These are phyloP conservation scores for Paecilomyces niveus DNA, from an alignment of 2,329 filamentous ascomycete genomes.

Conservation along the genomic window DNA sequence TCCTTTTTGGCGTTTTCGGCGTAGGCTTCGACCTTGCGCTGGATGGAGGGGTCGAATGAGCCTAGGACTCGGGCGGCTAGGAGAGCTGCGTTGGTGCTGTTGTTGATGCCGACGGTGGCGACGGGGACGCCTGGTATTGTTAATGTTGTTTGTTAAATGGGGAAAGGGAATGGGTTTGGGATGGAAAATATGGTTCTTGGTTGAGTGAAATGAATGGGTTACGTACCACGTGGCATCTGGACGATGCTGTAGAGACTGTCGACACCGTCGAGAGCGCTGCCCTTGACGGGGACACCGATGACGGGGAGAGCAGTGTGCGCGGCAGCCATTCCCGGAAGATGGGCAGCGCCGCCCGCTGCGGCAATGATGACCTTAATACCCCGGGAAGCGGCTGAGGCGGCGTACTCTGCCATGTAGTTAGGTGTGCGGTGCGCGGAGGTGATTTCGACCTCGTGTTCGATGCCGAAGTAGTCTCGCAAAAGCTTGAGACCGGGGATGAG, in stretches of 20 bases:
- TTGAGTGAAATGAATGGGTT: not conserved
- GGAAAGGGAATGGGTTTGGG: not conserved
- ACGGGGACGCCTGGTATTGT: constrained; percentile 56
- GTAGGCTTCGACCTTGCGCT: constrained; percentile 37
- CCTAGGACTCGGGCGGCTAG: constrained; percentile 65
- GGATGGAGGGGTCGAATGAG: constrained; percentile 35
- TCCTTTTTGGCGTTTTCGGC: constrained; percentile 34
- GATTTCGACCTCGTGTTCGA: constrained; percentile 40
- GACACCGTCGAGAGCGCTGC: constrained; percentile 62
- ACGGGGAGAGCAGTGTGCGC: constrained; percentile 66
- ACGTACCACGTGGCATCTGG: constrained; percentile 61
- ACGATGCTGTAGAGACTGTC: constrained; percentile 68
- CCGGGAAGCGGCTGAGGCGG: constrained; percentile 53
- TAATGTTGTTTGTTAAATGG: constrained; percentile 2
- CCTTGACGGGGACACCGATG: constrained; percentile 71
- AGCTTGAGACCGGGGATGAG: constrained; percentile 39
- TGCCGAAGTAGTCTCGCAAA: constrained; percentile 35
- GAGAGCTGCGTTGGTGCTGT: constrained; percentile 68
- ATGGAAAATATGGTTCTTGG: not conserved
- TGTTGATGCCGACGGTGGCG: constrained; percentile 72
- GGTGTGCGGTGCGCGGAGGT: constrained; percentile 61
- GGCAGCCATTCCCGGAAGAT: constrained; percentile 68
- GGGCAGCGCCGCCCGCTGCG: constrained; percentile 66
- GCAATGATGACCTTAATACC: constrained; percentile 70
- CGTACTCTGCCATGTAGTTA: constrained; percentile 61